These are phyloP conservation scores for Extremus antarcticus DNA, from an alignment of 495 filamentous ascomycete species.

Conservation along the genomic window DNA sequence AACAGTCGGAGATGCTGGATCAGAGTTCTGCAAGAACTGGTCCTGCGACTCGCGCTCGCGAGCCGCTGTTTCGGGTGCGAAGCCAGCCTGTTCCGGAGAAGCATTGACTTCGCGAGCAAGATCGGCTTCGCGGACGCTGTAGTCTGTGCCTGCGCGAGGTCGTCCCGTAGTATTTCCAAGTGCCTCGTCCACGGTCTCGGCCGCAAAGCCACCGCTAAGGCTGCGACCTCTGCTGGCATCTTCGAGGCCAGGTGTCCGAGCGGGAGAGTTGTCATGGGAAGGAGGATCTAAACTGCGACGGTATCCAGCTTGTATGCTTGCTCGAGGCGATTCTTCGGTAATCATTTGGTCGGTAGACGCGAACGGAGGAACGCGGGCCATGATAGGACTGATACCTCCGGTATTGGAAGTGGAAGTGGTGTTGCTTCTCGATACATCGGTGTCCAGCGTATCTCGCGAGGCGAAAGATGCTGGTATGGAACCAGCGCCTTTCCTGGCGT, in stretches of 20 bases:
- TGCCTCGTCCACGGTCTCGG: background rate
- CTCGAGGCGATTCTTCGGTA: slow-evolving; percentile 36
- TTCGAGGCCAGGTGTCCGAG: slow-evolving; percentile 44
- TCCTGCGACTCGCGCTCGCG: background rate
- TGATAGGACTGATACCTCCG: slow-evolving; percentile 62
- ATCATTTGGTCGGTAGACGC: slow-evolving; percentile 37
- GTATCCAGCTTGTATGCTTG: slow-evolving; percentile 43
- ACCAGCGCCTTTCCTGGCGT: slow-evolving; percentile 27
- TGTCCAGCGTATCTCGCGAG: slow-evolving; percentile 8
- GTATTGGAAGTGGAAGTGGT: slow-evolving; percentile 48
- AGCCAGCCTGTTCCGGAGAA: slow-evolving; percentile 4
- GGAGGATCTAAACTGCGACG: slow-evolving; percentile 53
- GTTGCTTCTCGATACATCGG: slow-evolving; percentile 46
- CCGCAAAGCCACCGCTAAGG: background rate
- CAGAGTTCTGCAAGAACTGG: slow-evolving; percentile 5
- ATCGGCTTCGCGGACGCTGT: slow-evolving; percentile 20
- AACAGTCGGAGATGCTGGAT: background rate
- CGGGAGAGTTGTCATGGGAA: slow-evolving; percentile 51
- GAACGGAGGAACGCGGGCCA: slow-evolving; percentile 40
- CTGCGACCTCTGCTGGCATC: background rate
- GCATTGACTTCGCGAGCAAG: slow-evolving; percentile 14
- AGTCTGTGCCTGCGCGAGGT: slow-evolving; percentile 9
- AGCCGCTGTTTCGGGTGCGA: slow-evolving; percentile 4
- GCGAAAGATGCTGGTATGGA: slow-evolving; percentile 44
- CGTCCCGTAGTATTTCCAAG: background rate